phyloP scores from a whole-genome alignment of 1,139 yeast genomes.

The Blastobotrys persicus region DNA sequence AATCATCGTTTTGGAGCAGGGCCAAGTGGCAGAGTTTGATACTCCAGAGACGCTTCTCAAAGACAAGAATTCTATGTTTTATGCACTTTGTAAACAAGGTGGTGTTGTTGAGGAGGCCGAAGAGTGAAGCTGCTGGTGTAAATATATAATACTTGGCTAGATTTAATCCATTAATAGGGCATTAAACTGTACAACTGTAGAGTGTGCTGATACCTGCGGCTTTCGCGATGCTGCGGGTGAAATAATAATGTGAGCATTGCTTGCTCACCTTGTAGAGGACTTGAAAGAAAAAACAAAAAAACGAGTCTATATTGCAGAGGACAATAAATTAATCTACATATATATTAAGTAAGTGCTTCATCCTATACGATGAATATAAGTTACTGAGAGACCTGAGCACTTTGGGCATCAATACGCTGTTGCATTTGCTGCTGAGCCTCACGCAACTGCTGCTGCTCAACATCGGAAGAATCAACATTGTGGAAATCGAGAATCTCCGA shows the following conservation, averaged over 20 bases:
- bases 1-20: slow-evolving; percentile 64
- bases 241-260: too few relatives aligned
- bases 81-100: slow-evolving; percentile 67
- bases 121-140: slow-evolving; percentile 3
- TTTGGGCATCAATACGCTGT: not conserved
- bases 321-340: not conserved
- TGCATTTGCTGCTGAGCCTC: slow-evolving; percentile 10
- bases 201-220: not conserved
- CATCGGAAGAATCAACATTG: slow-evolving; percentile 50
- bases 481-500: slow-evolving; percentile 95
- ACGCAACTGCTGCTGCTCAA: slow-evolving; percentile 15
- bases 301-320: not conserved
- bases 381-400: slow-evolving; percentile 3
- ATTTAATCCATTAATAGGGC: too few relatives aligned
- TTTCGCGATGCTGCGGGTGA: not conserved
- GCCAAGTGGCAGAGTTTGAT: slow-evolving; percentile 68
- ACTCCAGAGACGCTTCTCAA: slow-evolving; percentile 52
- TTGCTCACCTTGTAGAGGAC: too few relatives aligned
- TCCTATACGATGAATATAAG: not conserved
- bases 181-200: not conserved
- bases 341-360: not conserved
- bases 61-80: slow-evolving; percentile 48
- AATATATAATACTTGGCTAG: not conserved
- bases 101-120: slow-evolving; percentile 34
- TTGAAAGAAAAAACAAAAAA: too few relatives aligned